Base-by-base conservation (phyloP, 1,139 yeast genomes). In the Trichomonascaceae sp. region DNA sequence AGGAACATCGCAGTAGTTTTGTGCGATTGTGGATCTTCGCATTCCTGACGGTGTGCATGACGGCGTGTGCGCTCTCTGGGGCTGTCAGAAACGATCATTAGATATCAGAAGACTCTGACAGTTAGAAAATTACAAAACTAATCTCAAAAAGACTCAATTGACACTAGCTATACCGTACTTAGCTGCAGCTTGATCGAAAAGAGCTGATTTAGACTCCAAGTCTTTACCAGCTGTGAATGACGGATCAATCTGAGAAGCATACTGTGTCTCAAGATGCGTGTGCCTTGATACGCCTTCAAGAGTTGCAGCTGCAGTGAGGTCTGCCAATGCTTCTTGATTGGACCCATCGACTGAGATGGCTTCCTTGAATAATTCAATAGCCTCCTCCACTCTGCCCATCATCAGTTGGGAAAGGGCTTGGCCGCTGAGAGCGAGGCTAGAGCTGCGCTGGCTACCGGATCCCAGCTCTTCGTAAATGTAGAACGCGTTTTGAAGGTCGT, bases 401-500 rank as follows among this genome's bases (percentile, higher is more conserved):
- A 62, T 65, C 35, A 67, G 50, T 40, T 66, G 68, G 9, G 71
- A 53, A 3, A 64, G 64, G 8, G 67, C 59, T 44, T 65, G 64
- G 27, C 70, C 69, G 33, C 68, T 54, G 30, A 71, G 51, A 22
- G 60, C 65, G 11, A 20, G 23, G 11, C 23, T 8, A 6, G 23
- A 20, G 59, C 58, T 64, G 52, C 47, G 70, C 56, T 65, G 66
- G 57, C 51, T 71, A 18, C 50, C 53, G 34, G 72, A 68, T 35
- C 75, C 65, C 37, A 76, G 62, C 56, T 79, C 92, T 52, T 79
- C 89, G 54, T 71, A 79, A 46, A 79, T 77, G 54, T 76, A 79
- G 57, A 67, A 74, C 2, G 80, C 64, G 43, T 72, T 71, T 52
- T 69, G 76, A 42, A 74, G 67, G 43, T 67, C 61, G 17, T 72